Evolutionary conservation across 1,139 yeast genomes (phyloP).

Genomic region (Candida albicans): DNA sequence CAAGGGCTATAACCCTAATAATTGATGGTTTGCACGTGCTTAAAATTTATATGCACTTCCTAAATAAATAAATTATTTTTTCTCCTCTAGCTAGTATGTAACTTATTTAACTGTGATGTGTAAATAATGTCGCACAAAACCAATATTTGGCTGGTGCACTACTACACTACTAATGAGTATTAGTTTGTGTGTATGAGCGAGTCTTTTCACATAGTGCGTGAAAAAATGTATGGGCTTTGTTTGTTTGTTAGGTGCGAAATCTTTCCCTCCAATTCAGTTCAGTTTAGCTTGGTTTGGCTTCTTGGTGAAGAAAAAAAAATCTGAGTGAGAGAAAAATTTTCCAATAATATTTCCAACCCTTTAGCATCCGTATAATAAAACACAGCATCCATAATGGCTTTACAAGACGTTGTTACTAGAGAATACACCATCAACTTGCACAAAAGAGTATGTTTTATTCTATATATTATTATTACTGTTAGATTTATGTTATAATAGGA

Average conservation of each 20-base stretch:
- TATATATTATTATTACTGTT: too few relatives aligned
- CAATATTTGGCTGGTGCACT: too few relatives aligned
- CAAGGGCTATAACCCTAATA: constrained; percentile 14
- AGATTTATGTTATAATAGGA: too few relatives aligned
- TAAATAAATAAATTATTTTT: background rate
- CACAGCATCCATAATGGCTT: constrained; percentile 65
- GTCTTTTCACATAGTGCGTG: too few relatives aligned
- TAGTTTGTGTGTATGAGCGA: too few relatives aligned
- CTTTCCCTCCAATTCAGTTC: too few relatives aligned
- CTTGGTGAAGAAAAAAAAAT: background rate
- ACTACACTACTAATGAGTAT: too few relatives aligned
- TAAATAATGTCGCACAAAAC: too few relatives aligned
- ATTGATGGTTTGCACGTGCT: background rate
- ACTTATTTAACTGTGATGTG: background rate
- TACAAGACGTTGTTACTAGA: constrained; percentile 99
- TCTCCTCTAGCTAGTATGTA: background rate
- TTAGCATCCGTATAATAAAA: constrained; percentile 2
- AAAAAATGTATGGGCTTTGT: too few relatives aligned
- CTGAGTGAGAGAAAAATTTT: constrained; percentile 8
- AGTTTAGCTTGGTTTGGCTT: background rate
- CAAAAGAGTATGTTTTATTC: constrained; percentile 81
- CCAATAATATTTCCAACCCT: background rate
- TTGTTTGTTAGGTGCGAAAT: background rate
- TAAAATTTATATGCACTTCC: constrained; percentile 1
- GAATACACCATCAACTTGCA: constrained; percentile 99